Conservation (phyloP, 495 filamentous ascomycete species). For the Pseudoneurospora amorphoporcata region DNA sequence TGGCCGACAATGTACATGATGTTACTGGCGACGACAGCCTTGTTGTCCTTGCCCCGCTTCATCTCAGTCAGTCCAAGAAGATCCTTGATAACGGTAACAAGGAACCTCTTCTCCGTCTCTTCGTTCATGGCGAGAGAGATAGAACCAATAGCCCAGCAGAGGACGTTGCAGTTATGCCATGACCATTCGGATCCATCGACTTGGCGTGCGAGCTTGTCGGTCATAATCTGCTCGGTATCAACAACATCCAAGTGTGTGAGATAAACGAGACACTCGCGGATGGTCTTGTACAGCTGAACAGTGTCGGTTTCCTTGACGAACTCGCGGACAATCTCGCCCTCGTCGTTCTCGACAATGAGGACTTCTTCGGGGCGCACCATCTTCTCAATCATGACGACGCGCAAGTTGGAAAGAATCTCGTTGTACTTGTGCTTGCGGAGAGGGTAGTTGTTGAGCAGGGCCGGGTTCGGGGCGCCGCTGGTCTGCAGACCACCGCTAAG, state of each 20-base stretch:
- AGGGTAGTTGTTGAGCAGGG: slow-evolving; percentile 71
- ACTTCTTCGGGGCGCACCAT: slow-evolving; percentile 99
- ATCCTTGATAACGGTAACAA: slow-evolving; percentile 98
- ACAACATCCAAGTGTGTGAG: slow-evolving; percentile 95
- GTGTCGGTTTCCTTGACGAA: slow-evolving; percentile 99
- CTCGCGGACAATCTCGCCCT: slow-evolving; percentile 96
- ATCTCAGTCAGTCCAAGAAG: slow-evolving; percentile 96
- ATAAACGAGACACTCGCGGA: slow-evolving; percentile 93
- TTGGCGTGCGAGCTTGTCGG: slow-evolving; percentile 89
- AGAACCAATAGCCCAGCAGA: slow-evolving; percentile 98
- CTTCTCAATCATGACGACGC: slow-evolving; percentile 98
- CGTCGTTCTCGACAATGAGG: slow-evolving; percentile 97
- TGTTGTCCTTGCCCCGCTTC: slow-evolving; percentile 99
- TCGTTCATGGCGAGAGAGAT: slow-evolving; percentile 99
- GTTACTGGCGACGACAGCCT: slow-evolving; percentile 96
- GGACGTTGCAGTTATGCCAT: slow-evolving; percentile 97
- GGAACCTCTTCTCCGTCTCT: slow-evolving; percentile 95
- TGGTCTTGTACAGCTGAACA: slow-evolving; percentile 98
- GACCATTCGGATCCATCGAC: slow-evolving; percentile 96
- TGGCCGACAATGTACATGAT: slow-evolving; percentile 99
- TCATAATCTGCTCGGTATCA: slow-evolving; percentile 98
- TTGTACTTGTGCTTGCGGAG: slow-evolving; percentile 95
- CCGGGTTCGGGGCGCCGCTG: slow-evolving; percentile 72
- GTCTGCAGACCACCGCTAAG: slow-evolving; percentile 60
- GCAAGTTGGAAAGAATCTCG: slow-evolving; percentile 84